Conservation (phyloP, 2,329 filamentous ascomycete genomes). For the Aspergillus niger region DNA sequence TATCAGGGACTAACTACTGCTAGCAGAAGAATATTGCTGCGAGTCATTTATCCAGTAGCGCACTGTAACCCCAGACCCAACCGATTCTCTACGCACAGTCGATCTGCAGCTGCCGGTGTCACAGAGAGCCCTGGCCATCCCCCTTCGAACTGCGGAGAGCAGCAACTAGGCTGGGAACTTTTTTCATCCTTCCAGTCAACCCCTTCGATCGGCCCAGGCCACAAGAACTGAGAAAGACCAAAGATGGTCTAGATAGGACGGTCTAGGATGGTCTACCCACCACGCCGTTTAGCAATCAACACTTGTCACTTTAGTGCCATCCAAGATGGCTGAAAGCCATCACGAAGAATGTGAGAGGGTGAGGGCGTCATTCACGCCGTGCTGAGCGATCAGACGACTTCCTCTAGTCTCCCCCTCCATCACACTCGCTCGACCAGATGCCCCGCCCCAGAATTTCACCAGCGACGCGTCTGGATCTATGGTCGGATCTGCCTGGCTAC, state of each 20-base stretch:
- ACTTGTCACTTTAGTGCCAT: background rate
- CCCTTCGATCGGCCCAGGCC: background rate
- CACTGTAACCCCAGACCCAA: constrained; percentile 15
- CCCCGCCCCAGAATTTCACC: background rate
- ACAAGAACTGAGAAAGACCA: background rate
- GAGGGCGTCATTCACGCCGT: background rate
- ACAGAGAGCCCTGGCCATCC: background rate
- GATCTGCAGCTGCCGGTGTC: constrained; percentile 16
- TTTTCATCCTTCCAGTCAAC: constrained; percentile 5
- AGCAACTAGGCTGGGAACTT: constrained; percentile 5
- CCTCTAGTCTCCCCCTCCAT: constrained; percentile 6
- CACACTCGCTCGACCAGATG: constrained; percentile 4
- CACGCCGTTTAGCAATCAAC: background rate
- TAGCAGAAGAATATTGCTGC: constrained; percentile 6
- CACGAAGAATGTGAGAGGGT: background rate
- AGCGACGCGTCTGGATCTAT: background rate
- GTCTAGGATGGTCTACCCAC: background rate
- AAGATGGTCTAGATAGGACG: background rate
- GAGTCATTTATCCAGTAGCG: constrained; percentile 11
- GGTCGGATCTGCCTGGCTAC: background rate
- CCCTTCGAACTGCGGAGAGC: background rate
- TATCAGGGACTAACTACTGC: background rate
- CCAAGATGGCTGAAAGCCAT: background rate
- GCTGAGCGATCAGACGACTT: constrained; percentile 14
- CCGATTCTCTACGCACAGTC: constrained; percentile 13